Evolutionary conservation across 495 filamentous ascomycete species (phyloP).

Genomic region (Terfezia claveryi): DNA sequence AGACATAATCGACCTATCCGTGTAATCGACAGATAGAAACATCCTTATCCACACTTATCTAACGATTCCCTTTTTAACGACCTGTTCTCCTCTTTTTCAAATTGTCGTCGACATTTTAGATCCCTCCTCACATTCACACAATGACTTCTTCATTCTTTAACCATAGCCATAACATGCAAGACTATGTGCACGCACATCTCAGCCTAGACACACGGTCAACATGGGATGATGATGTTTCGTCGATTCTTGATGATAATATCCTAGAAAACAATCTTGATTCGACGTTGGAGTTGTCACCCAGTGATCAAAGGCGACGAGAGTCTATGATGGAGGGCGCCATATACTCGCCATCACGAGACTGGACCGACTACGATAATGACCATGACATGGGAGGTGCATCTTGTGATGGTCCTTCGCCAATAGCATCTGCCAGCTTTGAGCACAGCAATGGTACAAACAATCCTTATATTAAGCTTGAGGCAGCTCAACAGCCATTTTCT

Average conservation of each 20-base stretch:
- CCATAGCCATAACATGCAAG: conserved; percentile 19
- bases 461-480: conserved; percentile 25
- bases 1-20: background rate
- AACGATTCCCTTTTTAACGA: background rate
- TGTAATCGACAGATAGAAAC: background rate
- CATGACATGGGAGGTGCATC: conserved; percentile 25
- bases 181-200: conserved; percentile 14
- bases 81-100: conserved; percentile 11
- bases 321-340: conserved; percentile 50
- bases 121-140: conserved; percentile 4
- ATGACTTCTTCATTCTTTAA: conserved; percentile 17
- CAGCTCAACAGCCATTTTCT: conserved; percentile 23
- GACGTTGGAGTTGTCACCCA: conserved; percentile 46
- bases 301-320: conserved; percentile 42
- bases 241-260: conserved; percentile 68
- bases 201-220: conserved; percentile 16
- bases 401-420: conserved; percentile 26
- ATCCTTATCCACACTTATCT: background rate
- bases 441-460: conserved; percentile 27
- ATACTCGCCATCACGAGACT: conserved; percentile 39
- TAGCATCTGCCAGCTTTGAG: conserved; percentile 17
- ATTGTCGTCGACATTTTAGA: conserved; percentile 7
- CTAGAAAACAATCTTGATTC: conserved; percentile 45
- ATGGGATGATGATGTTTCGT: conserved; percentile 54
- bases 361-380: conserved; percentile 31